Conservation (phyloP, 2,329 filamentous ascomycete genomes). For the Phaeoacremonium minimum region DNA sequence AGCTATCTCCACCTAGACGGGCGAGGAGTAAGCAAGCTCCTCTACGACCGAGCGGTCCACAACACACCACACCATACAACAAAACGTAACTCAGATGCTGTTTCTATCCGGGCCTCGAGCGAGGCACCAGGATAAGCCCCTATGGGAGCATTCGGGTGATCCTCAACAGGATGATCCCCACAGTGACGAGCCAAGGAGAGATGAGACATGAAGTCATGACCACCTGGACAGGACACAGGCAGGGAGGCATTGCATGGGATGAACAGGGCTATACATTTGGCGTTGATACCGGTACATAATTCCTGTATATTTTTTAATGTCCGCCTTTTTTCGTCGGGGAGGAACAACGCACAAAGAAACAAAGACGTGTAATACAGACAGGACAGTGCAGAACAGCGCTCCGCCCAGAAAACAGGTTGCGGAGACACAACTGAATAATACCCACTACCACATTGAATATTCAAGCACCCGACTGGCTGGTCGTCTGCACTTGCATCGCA, state of each 20-base stretch:
- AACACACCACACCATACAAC: no score
- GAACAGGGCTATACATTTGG: no score
- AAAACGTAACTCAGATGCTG: no score
- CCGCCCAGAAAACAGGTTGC: neutral
- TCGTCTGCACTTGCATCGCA: neutral
- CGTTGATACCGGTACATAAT: slow-evolving; percentile 3
- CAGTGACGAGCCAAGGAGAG: neutral
- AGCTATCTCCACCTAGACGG: no score
- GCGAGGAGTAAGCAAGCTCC: no score
- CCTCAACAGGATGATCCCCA: no score
- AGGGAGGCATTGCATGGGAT: neutral
- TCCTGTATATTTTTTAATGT: neutral
- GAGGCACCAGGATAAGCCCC: neutral
- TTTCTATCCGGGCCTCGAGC: no score
- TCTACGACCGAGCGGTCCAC: no score
- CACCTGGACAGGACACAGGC: neutral
- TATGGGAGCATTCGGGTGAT: no score
- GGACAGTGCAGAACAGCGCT: neutral
- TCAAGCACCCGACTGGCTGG: no score
- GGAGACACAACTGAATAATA: neutral
- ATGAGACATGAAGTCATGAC: neutral
- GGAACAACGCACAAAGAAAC: neutral
- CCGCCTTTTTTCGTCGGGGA: neutral
- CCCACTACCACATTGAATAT: neutral
- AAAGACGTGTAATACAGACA: no score